phyloP scores from a whole-genome alignment of 305 asterid genomes.

The Coffea humblotiana region DNA sequence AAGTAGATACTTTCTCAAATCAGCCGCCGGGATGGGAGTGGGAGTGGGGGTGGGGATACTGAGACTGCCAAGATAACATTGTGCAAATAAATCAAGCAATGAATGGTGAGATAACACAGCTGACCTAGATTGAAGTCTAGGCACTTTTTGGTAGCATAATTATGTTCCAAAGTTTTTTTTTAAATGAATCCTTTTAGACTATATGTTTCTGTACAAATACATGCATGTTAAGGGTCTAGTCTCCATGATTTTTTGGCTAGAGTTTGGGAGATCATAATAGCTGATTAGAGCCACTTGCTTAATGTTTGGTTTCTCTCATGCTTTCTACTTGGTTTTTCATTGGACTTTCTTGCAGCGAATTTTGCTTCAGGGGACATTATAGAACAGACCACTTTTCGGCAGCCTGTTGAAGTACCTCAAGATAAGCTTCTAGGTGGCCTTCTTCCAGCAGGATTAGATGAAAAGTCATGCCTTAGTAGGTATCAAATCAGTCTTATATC shows the following conservation, averaged over 20 bases:
- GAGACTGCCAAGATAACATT: too few species aligned
- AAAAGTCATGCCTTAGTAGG: constrained; percentile 66
- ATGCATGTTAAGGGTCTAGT: background rate
- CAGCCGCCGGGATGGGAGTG: background rate
- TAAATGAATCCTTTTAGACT: background rate
- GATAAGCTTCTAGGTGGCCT: constrained; percentile 58
- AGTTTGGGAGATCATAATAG: constrained; percentile 4
- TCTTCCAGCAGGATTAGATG: constrained; percentile 57
- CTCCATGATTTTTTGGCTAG: background rate
- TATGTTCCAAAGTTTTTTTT: background rate
- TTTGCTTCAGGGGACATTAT: background rate
- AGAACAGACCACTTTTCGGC: constrained; percentile 4
- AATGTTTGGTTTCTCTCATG: background rate
- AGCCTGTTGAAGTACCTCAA: constrained; percentile 32
- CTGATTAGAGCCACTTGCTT: constrained; percentile 6
- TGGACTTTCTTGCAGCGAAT: background rate
- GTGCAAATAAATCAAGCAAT: background rate
- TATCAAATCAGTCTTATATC: constrained; percentile 50
- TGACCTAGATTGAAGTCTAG: background rate
- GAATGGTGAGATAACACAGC: too few species aligned
- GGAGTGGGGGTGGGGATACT: background rate
- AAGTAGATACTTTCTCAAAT: background rate
- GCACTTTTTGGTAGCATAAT: background rate
- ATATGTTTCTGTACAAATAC: background rate
- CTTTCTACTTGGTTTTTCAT: too few species aligned